Base-by-base conservation (phyloP, 2,329 filamentous ascomycete species). In the Trichophyton benhamiae region DNA sequence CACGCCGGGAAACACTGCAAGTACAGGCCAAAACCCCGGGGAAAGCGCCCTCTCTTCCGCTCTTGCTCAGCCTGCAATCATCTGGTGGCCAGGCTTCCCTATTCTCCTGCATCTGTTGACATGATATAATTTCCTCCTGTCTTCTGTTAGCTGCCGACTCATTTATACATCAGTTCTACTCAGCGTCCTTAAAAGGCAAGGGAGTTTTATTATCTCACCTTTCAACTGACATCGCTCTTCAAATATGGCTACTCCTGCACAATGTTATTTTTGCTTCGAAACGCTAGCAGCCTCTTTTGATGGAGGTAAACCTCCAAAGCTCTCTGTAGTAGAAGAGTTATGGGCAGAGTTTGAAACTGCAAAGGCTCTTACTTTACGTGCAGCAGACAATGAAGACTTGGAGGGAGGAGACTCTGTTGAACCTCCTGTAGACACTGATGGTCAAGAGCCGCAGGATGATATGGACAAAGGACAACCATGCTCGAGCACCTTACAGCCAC, bases 221-320 rank as follows among this genome's bases (percentile, higher is more conserved):
- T 27, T 15, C 22, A 27, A 52, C 13, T 22, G n/a, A 6, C 3
- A 11, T 41, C 30, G 9, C 17, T 22, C 13, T 33, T 53, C 22
- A n/a, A 52, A 52, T 38, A 97, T 97, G 92, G 92, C 94, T 57
- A 87, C 87, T 62, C 76, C 83, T 68, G 87, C 86, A 63, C 92
- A 97, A 76, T 96, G 91, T 75, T 85, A 92, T 70, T 91, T 87
- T 75, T 96, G 91, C 79, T 97, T 99, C 79, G 94, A 99, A 76
- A 81, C 81, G 46, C 84, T 99, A 42, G 81, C 84, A 58, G 87
- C 91, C 60, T 83, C 85, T 63, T 88, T 95, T 67, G 83, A 89
- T 67, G 78, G 82, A 65, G 86, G 87, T 64, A 79, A 85, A 62
- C 77, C 88, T 9, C 79, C 91, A 67, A 80, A 79, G 57, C 83